These are phyloP conservation scores for Echites panduratus DNA, from an alignment of 257 asterid species.

Conservation along the genomic window DNA sequence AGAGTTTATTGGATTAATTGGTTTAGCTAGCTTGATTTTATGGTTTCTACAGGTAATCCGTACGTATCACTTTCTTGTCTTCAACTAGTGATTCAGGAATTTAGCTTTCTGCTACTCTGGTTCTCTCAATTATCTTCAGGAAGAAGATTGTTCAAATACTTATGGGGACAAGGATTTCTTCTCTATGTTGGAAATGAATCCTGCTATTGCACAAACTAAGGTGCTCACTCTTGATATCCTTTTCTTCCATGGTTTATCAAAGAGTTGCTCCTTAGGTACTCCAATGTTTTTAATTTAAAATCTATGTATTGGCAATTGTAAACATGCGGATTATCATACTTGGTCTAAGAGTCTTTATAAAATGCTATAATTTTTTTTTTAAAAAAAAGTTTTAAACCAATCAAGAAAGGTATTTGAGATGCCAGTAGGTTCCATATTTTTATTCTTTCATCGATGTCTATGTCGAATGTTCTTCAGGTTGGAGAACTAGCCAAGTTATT, in stretches of 20 bases:
- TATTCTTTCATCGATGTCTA: background rate
- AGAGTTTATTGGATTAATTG: conserved; percentile 13
- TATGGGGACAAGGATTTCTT: conserved; percentile 1
- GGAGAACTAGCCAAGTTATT: conserved; percentile 6
- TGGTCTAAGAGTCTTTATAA: background rate
- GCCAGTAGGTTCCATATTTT: background rate
- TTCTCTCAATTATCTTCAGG: background rate
- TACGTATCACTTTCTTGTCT: background rate
- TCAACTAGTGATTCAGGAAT: background rate
- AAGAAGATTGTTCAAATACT: conserved; percentile 5
- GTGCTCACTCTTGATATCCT: background rate
- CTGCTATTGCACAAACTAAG: conserved; percentile 16
- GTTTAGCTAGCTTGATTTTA: conserved; percentile 8
- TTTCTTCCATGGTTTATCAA: background rate
- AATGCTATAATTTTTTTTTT: background rate
- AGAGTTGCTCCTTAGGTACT: background rate
- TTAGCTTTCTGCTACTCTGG: background rate
- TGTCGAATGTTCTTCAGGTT: background rate
- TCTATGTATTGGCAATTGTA: background rate
- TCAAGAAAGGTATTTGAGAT: background rate
- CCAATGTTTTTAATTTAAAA: background rate
- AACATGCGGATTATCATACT: background rate
- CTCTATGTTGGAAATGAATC: background rate
- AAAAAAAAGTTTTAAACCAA: background rate
- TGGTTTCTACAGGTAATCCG: conserved; percentile 21